Percentiles rank a stretch among this genome's conserved stretches.
Evolutionary conservation across 2,329 filamentous ascomycete genomes (phyloP).

Genomic region (Sclerotinia minor): DNA sequence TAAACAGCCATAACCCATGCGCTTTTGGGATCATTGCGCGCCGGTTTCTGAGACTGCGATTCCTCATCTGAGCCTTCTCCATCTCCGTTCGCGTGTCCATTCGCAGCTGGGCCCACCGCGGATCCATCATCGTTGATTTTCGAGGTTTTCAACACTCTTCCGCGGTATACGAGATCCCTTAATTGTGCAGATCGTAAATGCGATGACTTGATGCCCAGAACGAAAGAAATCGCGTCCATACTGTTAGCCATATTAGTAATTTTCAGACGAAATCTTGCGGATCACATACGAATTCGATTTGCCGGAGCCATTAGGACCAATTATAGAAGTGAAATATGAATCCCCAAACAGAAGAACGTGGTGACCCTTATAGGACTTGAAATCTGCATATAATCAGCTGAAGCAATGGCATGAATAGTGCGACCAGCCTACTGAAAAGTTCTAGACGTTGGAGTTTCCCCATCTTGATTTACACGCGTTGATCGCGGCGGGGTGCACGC

Average conservation of each 20-base stretch:
- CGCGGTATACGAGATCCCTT: conserved; percentile 93
- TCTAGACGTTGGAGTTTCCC: conserved; percentile 94
- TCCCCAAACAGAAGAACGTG: conserved; percentile 93
- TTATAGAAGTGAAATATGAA: conserved; percentile 98
- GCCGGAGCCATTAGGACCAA: conserved; percentile 98
- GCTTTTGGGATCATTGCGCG: conserved; percentile 82
- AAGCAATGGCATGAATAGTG: not conserved
- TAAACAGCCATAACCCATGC: conserved; percentile 99
- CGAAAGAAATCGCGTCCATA: conserved; percentile 99
- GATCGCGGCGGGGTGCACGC: conserved; percentile 33
- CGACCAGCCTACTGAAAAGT: conserved; percentile 72
- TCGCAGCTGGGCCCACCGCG: conserved; percentile 51
- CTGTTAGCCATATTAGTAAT: conserved; percentile 49
- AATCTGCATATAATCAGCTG: conserved; percentile 59
- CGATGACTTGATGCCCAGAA: conserved; percentile 97
- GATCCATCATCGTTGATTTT: conserved; percentile 90
- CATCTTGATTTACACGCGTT: conserved; percentile 60
- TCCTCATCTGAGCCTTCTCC: conserved; percentile 61
- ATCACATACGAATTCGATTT: conserved; percentile 92
- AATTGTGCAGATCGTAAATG: conserved; percentile 92
- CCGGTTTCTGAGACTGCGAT: conserved; percentile 60
- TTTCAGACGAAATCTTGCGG: conserved; percentile 32
- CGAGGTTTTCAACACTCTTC: conserved; percentile 85
- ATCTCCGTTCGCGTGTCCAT: conserved; percentile 60
- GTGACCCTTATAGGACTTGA: conserved; percentile 99